Evolutionary conservation across 176 grass and related monocot genomes (phyloP).

Genomic region (Aegilops speltoides): DNA sequence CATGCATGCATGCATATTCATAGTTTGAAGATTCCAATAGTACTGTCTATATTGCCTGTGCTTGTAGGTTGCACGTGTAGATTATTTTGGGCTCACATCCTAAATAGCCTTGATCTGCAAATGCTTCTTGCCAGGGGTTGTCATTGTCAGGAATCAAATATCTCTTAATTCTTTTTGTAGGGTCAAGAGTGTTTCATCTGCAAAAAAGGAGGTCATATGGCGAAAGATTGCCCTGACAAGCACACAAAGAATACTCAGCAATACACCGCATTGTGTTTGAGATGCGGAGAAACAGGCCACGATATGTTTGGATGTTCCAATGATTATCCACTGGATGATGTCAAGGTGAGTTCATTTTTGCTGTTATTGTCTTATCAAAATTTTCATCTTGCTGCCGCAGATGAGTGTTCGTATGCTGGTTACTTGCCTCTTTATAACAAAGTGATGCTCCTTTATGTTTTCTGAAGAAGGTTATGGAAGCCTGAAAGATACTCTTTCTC

Average conservation of each 20-base stretch:
- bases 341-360: constrained; percentile 52
- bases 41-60: not conserved
- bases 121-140: not conserved
- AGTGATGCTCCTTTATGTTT: not conserved
- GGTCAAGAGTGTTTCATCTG: constrained; percentile 89
- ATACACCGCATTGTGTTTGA: constrained; percentile 63
- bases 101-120: not conserved
- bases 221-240: constrained; percentile 91
- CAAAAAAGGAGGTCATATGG: constrained; percentile 84
- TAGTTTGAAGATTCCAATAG: not conserved
- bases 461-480: not conserved
- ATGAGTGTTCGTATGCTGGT: not conserved
- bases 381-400: not conserved
- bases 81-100: not conserved
- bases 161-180: constrained; percentile 39
- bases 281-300: constrained; percentile 76
- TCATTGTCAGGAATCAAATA: constrained; percentile 15
- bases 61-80: not conserved
- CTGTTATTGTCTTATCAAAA: not conserved
- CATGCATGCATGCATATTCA: not conserved
- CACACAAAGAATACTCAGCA: constrained; percentile 57
- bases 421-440: not conserved
- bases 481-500: not conserved
- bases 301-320: constrained; percentile 80
- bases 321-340: constrained; percentile 69